Evolutionary conservation across 768 basidiomycete species (phyloP), one percentile per base, ranked within the genome.

Genomic region (Termitomyces heimii): DNA sequence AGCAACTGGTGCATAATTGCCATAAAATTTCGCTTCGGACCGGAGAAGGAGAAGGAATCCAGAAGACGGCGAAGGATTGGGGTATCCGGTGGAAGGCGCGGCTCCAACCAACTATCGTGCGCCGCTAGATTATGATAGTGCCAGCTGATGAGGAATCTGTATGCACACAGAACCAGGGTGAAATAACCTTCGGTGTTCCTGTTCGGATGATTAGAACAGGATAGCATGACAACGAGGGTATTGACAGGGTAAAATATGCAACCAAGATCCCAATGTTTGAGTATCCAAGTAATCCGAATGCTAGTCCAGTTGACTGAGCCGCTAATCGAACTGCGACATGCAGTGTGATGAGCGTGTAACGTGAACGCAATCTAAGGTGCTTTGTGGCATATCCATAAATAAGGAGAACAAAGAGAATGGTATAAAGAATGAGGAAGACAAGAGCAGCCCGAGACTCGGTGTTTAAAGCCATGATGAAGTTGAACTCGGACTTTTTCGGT

Each of bases 121-220:
- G 57, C 61, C 3, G 64, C 62, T 22, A 69, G 62, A 50, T 73
- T 73, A 50, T 68, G 69, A 46, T 71, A 65, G 29, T 74, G 73
- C 73, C 73, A 74, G 14, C 68, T 69, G 26, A 72, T 66, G 51
- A 73, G 64, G 65, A 71, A 73, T 18, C 71, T 68, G 55, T 68
- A 71, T 6, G 71, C 59, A 55, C 71, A 73, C 5, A 74, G 64
- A 39, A 72, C 69, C 42, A 70, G 59, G 0, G 70, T 69, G 53
- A 71, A 70, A 52, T 70, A 70, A 13, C 70, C 70, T 51, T 71
- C 70, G 8, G 70, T 68, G 9, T 66, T 66, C 32, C 64, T 63
- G 37, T 46, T 44, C 22, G 20, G 40, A 56, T 14, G 18, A 42
- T 47, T 24, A 45, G 50, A 48, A 22, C 56, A 29, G 12, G 22